Percentiles rank a stretch among this genome's conserved stretches.
Evolutionary conservation across 2,329 filamentous ascomycete species (phyloP).

Genomic region (Magnaporthiopsis poae): DNA sequence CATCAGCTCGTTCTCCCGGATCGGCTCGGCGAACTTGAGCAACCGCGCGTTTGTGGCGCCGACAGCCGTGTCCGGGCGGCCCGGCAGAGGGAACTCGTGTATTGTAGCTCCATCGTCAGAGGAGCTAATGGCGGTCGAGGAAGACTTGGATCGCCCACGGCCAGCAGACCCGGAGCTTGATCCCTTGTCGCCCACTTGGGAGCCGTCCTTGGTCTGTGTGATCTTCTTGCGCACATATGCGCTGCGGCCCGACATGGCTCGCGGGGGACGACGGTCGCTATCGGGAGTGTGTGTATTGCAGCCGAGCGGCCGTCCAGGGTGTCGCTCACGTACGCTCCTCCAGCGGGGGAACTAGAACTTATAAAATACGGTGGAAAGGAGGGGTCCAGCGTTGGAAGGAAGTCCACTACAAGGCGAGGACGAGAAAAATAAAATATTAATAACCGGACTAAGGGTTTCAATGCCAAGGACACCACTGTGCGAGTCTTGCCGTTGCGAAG

Average conservation of each 20-base stretch:
- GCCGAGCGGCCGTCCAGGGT: background rate
- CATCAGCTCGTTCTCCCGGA: constrained; percentile 22
- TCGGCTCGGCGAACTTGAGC: constrained; percentile 34
- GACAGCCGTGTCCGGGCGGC: constrained; percentile 30
- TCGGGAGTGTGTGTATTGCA: background rate
- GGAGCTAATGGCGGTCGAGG: constrained; percentile 22
- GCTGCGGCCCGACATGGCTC: constrained; percentile 47
- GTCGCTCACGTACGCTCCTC: background rate
- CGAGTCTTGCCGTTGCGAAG: background rate
- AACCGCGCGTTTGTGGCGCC: constrained; percentile 34
- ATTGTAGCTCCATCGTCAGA: constrained; percentile 30
- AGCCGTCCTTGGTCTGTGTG: constrained; percentile 30
- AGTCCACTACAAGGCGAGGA: background rate
- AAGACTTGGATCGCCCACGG: constrained; percentile 23
- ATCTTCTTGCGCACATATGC: constrained; percentile 51
- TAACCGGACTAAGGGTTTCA: background rate
- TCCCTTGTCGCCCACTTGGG: constrained; percentile 16
- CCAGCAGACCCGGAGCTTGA: constrained; percentile 5
- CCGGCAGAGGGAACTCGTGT: constrained; percentile 27
- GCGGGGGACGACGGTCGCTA: background rate
- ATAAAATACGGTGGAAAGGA: background rate
- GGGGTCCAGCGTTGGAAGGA: background rate
- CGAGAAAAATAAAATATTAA: background rate
- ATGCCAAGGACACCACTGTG: background rate
- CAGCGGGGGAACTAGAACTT: background rate